phyloP scores from a whole-genome alignment of 129 eudicot species.

The Flaveria trinervia region DNA sequence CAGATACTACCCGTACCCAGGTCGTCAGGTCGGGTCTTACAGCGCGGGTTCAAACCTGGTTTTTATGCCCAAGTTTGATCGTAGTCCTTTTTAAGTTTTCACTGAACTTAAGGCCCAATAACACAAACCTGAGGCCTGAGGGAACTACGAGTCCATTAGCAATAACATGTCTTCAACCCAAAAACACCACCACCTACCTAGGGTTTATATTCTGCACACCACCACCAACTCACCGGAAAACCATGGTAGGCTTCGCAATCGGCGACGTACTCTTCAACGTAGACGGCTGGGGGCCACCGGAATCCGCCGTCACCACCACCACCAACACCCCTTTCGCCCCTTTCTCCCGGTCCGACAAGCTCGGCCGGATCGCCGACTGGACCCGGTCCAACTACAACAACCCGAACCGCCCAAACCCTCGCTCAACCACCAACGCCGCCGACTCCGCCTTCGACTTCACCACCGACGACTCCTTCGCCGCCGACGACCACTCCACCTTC shows the following conservation, averaged over 20 bases:
- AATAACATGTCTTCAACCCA: background rate
- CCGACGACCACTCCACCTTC: conserved; percentile 71
- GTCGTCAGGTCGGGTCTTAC: no score
- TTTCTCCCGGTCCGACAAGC: conserved; percentile 85
- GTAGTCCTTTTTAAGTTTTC: no score
- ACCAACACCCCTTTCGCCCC: conserved; percentile 66
- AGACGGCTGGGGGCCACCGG: conserved; percentile 92
- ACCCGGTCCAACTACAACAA: conserved; percentile 51
- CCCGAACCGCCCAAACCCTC: conserved; percentile 36
- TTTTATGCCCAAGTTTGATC: no score
- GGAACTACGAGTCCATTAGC: background rate
- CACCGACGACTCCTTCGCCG: conserved; percentile 66
- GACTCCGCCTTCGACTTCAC: conserved; percentile 80
- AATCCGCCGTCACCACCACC: conserved; percentile 49
- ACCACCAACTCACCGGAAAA: conserved; percentile 20
- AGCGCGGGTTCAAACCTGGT: no score
- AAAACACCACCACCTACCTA: conserved; percentile 11
- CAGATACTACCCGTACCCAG: no score
- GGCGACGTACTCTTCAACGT: conserved; percentile 71
- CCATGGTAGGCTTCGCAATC: conserved; percentile 53
- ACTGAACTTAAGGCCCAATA: no score
- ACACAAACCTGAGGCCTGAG: background rate
- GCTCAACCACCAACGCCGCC: conserved; percentile 29
- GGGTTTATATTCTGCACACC: background rate
- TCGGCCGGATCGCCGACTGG: conserved; percentile 88